These are phyloP conservation scores for Penicillium riverlandense DNA, from an alignment of 495 filamentous ascomycete genomes.

Conservation along the genomic window DNA sequence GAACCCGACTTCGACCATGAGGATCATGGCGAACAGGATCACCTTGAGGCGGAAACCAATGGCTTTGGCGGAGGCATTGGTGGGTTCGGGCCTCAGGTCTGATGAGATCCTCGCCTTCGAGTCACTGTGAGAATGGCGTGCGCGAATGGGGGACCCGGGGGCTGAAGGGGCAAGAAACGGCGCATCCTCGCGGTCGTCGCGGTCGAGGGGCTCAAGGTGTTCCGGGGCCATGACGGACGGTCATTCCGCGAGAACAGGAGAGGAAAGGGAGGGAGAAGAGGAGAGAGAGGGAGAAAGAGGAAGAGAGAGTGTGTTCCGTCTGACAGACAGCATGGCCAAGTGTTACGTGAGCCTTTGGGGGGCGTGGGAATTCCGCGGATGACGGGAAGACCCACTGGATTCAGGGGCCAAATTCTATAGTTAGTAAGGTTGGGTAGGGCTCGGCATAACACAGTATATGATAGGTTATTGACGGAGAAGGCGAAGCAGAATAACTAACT, in stretches of 20 bases:
- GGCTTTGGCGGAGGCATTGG: slow-evolving; percentile 4
- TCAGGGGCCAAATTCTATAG: too few species aligned
- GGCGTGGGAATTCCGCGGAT: too few species aligned
- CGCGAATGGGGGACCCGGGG: not conserved
- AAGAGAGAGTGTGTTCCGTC: not conserved
- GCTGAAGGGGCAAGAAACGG: slow-evolving; percentile 25
- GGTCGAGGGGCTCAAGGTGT: slow-evolving; percentile 8
- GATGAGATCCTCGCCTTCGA: slow-evolving; percentile 6
- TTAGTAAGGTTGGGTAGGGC: too few species aligned
- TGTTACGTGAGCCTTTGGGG: too few species aligned
- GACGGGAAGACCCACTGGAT: too few species aligned
- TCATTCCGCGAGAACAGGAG: slow-evolving; percentile 12
- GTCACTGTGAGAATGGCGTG: slow-evolving; percentile 1
- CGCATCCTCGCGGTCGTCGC: slow-evolving; percentile 29
- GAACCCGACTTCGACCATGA: slow-evolving; percentile 37
- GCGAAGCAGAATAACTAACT: too few species aligned
- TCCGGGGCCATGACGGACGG: slow-evolving; percentile 12
- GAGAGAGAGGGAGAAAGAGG: not conserved
- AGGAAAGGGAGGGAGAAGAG: not conserved
- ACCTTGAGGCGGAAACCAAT: slow-evolving; percentile 34
- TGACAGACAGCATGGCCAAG: too few species aligned
- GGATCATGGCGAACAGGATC: slow-evolving; percentile 34
- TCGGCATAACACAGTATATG: too few species aligned
- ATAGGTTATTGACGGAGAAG: too few species aligned
- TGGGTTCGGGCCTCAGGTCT: not conserved